These are phyloP conservation scores for Aspergillus sp. DNA, from an alignment of 2,329 filamentous ascomycete genomes.

Conservation along the genomic window DNA sequence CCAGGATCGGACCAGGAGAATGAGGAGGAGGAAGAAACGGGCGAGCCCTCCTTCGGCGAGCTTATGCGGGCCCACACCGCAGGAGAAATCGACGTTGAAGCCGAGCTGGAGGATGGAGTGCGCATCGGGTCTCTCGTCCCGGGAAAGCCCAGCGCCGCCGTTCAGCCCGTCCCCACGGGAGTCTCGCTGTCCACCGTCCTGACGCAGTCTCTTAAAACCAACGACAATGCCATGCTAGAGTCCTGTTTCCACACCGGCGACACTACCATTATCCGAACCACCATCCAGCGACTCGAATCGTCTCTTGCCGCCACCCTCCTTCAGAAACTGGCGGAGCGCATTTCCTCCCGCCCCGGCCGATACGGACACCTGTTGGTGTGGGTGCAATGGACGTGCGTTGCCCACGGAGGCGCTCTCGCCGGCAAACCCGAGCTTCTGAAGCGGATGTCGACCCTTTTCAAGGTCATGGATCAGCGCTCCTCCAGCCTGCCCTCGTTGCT, in stretches of 20 bases:
- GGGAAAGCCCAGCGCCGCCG: constrained; percentile 45
- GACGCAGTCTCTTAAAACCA: constrained; percentile 86
- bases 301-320: constrained; percentile 76
- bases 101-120: constrained; percentile 47
- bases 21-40: constrained; percentile 39
- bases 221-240: constrained; percentile 86
- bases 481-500: constrained; percentile 79
- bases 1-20: constrained; percentile 33
- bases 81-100: constrained; percentile 71
- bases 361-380: constrained; percentile 89
- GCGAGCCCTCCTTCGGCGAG: constrained; percentile 80
- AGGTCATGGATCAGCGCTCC: constrained; percentile 83
- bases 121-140: constrained; percentile 46
- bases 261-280: constrained; percentile 74
- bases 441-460: constrained; percentile 74
- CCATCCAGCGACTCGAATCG: constrained; percentile 87
- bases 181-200: constrained; percentile 90
- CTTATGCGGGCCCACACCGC: constrained; percentile 68
- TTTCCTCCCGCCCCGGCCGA: constrained; percentile 83
- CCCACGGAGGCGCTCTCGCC: constrained; percentile 87
- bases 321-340: constrained; percentile 78
- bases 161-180: constrained; percentile 64
- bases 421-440: constrained; percentile 80
- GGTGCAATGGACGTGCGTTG: constrained; percentile 92
- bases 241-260: constrained; percentile 84